phyloP scores from a whole-genome alignment of 345 rosid genomes.

The thale cress (Arabidopsis thaliana) region DNA sequence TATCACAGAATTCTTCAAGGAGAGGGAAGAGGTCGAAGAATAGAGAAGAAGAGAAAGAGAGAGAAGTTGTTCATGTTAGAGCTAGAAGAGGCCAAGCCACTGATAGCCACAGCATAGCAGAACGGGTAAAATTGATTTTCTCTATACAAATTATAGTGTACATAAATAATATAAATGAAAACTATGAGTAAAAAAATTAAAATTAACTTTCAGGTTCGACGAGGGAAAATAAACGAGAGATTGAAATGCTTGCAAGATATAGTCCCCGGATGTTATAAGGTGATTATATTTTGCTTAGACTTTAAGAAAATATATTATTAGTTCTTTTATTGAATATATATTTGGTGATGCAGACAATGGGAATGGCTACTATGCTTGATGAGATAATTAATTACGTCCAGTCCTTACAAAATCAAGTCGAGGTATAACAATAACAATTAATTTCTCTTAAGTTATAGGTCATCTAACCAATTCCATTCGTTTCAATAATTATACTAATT shows the following conservation, averaged over 20 bases:
- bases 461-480: not conserved
- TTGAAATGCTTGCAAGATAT: conserved; percentile 72
- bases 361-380: conserved; percentile 85
- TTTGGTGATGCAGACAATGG: conserved; percentile 67
- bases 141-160: too few species aligned
- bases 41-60: conserved; percentile 54
- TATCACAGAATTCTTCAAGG: conserved; percentile 38
- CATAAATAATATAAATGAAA: not conserved
- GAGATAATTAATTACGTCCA: conserved; percentile 84
- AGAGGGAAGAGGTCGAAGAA: conserved; percentile 59
- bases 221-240: conserved; percentile 83
- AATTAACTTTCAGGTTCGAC: conserved; percentile 57
- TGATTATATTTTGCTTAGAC: conserved; percentile 14
- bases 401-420: conserved; percentile 82
- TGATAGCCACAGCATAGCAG: conserved; percentile 93
- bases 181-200: not conserved
- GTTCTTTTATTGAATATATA: conserved; percentile 1
- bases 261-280: conserved; percentile 93
- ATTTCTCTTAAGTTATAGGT: not conserved
- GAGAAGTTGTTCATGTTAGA: conserved; percentile 87
- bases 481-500: not conserved
- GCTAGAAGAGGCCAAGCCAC: conserved; percentile 97
- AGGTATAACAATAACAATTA: conserved; percentile 47
- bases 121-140: conserved; percentile 56
- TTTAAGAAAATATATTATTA: not conserved